Evolutionary conservation across 139 green algal species (phyloP), one percentile per base, ranked within the genome.

Genomic region (Auxenochlorella pyrenoidosa): DNA sequence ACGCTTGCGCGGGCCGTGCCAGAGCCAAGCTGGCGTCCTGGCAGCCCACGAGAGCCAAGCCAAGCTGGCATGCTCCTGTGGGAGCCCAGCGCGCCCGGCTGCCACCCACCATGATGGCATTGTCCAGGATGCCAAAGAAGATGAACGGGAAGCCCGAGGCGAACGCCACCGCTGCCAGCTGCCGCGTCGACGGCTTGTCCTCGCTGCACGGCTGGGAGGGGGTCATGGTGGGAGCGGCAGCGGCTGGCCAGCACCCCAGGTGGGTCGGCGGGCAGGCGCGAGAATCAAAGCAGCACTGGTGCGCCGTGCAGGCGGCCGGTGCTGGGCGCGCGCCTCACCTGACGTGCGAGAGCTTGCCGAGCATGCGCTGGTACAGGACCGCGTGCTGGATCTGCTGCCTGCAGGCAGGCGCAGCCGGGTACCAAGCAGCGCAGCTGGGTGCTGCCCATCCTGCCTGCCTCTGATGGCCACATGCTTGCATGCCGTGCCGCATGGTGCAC

Each of bases 91-190:
- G 26, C 75, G 8, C 12, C 0, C 43, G 5, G 43, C 40, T 58
- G 36, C 32, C 36, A 38, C 68, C 13, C 78, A 90, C 90, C 90
- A 95, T 95, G 85, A 94, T 90, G n/a, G 75, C 73, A 71, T 94
- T 95, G 83, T 95, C 93, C 2, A 92, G 44, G 68, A 94, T 88
- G 2, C 92, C 93, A 79, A 94, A 95, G 22, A 87, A 93, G 4
- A 95, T 78, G 82, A 95, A 95, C 8, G 94, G 94, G 21, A 95
- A n/a, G 6, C 87, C 92, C 13, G 79, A 76, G 12, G 93, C 90
- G 1, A 94, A 5, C 19, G 77, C 89, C 0, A 94, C 75, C 16
- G 72, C 68, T 19, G n/a, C 3, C 8, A 92, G 87, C 77, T 92
- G 89, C n/a, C 71, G 70, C 36, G 28, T 32, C 16, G n/a, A 72